Evolutionary conservation across 2,329 filamentous ascomycete genomes (phyloP), one percentile per base, ranked within the genome.

Genomic region (Colletotrichum neosansevieriae): DNA sequence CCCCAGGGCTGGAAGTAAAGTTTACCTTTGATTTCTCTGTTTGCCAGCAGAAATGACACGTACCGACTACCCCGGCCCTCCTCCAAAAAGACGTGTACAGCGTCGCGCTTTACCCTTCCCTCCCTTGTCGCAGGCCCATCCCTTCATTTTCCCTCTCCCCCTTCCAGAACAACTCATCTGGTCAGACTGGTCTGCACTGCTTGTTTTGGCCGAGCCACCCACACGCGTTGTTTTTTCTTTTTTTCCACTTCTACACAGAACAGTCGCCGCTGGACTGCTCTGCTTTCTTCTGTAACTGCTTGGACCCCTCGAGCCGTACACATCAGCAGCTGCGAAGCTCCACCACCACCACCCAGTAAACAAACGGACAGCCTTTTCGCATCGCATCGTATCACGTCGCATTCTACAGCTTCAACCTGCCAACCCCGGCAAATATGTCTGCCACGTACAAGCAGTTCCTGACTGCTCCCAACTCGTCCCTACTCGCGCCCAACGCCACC

Each of bases 381-480:
- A 29, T 40, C 65, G 56, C 54, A 44, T 68, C 65, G 59, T 54
- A 57, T 59, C 54, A 21, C 24, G 58, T 63, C 64, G 68, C 65
- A 67, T 58, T 49, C 47, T 29, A 15, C 38, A 32, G 24, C 45
- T 50, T 21, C 47, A 15, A 9, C 49, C 57, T 36, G 44, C 49
- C 24, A 13, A 47, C 29, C 74, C n/a, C 32, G 66, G 66, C 62
- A 58, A 67, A 62, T 6, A 83, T 83, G 81, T 78, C 81, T 71
- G 76, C 80, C 73, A 76, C 85, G 69, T 95, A 95, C 83, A 87
- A 89, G 84, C 87, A 88, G 81, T 94, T 94, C 78, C 85, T 94
- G 63, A 85, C 87, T 75, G 84, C 88, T 71, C 91, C 91, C 71
- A 89, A 82, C 79, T 81, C 89, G 63, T 86, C 88, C 63, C 81